Evolutionary conservation across 148 eudicot species (phyloP), one percentile per base, ranked within the genome.

Genomic region (Camellia granthamiana): DNA sequence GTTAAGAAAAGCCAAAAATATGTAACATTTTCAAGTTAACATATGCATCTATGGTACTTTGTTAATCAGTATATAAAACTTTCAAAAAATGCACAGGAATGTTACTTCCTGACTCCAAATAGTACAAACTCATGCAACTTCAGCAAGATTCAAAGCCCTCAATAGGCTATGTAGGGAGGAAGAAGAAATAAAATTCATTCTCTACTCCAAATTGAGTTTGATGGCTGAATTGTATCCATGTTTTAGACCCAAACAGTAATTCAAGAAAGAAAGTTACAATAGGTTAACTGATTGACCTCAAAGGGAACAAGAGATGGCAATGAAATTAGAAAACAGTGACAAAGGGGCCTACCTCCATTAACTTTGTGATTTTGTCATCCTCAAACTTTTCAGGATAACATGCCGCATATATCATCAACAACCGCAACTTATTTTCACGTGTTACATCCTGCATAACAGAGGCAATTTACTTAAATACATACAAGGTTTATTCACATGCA

Each of bases 381-480:
- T 90, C 97, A 78, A 95, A 91, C 83, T 93, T 95, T 80, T 93
- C 95, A 83, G 99, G 97, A 86, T 95, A 79, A 78, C 87, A 83
- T 63, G 99, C 97, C 21, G 97, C 99, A 92, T 93, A 95, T 41
- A 95, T 89, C 99, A 95, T 95, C 88, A 93, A 78, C 80, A 95
- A 82, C 43, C 99, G 97, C 90, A 95, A 80, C 85, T 92, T 95
- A 83, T 88, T 86, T 89, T 92, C 97, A 77, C 87, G 90, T 78
- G 93, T 78, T 38, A 90, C 84, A 79, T 95, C 97, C 99, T 95
- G 89, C 87, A 86, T 65, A 64, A 73, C 56, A 51, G 60, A 79
- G 56, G 43, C 16, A 66, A 42, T n/a, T 55, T 42, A 21, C 55
- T 69, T 42, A 76, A 9, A 61, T 5, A 61, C 15, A 69, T 15